Evolutionary conservation across 2,329 filamentous ascomycete genomes (phyloP), one percentile per base, ranked within the genome.

Genomic region (Fusarium sp.): DNA sequence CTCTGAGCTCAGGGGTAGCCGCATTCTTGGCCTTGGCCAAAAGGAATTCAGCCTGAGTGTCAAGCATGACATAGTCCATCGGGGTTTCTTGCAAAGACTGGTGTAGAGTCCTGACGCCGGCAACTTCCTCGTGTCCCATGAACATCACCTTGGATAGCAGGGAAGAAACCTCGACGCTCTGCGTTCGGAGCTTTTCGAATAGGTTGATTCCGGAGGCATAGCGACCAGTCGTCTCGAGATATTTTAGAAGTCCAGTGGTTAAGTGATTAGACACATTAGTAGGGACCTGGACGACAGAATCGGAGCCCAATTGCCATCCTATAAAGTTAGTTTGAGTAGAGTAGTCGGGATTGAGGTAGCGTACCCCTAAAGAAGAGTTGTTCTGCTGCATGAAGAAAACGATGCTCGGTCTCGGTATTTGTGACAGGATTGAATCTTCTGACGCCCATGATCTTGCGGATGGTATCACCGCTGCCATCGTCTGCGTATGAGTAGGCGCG

Each of bases 21-120:
- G 88, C 83, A 15, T 81, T 82, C 60, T 83, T 76, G 10, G 93
- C 93, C 80, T 99, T 99, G 74, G 89, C 90, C 75, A 96, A 88
- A 69, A 97, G 88, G 75, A 98, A 99, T 15, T 94, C 89, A 19
- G 96, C 94, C 78, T 99, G 96, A 43, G 94, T 92, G 74, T 98
- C 95, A 11, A 99, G 89, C 81, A 99, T 90, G 32, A 96, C 92
- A 77, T 98, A 97, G 79, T 99, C 96, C 94, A 99, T 98, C 0
- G 96, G 94, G 0, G 95, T 88, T 72, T 97, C 91, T 77, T 96
- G 91, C 26, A 99, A 86, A 4, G 94, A 92, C 51, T 97, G 90
- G 75, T 97, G 91, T 49, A 99, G 85, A 19, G 97, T 85, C 63
- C 93, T 89, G 30, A 99, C 91, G 3, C 94, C 96, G 71, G 96